Conservation (phyloP, 108 stramenopile species). For the Stephanodiscus minutulus region DNA sequence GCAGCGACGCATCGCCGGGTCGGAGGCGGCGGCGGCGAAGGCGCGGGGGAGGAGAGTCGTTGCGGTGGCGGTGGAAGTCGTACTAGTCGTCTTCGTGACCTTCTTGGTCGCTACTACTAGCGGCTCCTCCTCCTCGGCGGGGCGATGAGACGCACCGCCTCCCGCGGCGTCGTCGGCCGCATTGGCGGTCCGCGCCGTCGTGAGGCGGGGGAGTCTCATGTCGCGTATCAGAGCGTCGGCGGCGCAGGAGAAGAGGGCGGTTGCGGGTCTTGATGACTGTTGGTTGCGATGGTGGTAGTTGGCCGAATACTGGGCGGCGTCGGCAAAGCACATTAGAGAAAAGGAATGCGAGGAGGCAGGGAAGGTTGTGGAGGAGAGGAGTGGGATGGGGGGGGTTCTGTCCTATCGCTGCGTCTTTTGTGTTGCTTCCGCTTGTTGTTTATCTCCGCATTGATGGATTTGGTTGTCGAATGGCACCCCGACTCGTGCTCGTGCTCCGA, state of each 20-base stretch:
- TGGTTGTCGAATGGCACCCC: no score
- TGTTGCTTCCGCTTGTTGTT: no score
- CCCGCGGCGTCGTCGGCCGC: not conserved
- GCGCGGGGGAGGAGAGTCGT: not conserved
- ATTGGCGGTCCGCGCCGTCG: not conserved
- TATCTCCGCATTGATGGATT: no score
- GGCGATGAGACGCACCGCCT: no score
- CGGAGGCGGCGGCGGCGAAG: not conserved
- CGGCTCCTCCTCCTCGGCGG: no score
- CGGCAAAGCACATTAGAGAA: slow-evolving; percentile 5
- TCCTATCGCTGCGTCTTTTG: no score
- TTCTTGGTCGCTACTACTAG: no score
- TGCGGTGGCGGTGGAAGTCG: not conserved
- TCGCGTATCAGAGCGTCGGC: not conserved
- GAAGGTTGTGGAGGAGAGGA: no score
- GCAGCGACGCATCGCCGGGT: not conserved
- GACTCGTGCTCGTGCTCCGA: no score
- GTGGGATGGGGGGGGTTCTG: not conserved
- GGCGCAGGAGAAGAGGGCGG: not conserved
- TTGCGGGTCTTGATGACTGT: not conserved
- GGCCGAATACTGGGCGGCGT: not conserved
- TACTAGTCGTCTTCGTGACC: not conserved
- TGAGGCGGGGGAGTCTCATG: slow-evolving; percentile 8
- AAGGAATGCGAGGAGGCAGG: not conserved
- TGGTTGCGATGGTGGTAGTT: not conserved